A percentile compares a stretch with the other conserved stretches of the same genome.
Conservation (phyloP, 352 stramenopile genomes). For the Phytophthora foliorum region DNA sequence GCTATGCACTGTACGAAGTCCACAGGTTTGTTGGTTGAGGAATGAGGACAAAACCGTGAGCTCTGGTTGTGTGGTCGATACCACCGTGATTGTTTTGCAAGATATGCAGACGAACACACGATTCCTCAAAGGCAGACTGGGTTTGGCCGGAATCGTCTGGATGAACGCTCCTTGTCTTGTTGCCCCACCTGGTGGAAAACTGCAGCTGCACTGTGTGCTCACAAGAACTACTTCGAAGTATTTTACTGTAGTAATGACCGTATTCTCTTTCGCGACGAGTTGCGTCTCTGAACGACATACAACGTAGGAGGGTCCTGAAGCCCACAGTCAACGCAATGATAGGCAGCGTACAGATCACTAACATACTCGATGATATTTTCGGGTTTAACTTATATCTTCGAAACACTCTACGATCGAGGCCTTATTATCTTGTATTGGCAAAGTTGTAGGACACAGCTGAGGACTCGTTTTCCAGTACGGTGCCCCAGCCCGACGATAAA, state of each 20-base stretch:
- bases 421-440: constrained; percentile 32
- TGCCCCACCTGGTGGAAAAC: constrained; percentile 21
- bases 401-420: constrained; percentile 22
- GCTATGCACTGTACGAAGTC: background rate
- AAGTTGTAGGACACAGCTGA: constrained; percentile 27
- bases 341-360: constrained; percentile 10
- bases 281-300: background rate
- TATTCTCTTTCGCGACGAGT: background rate
- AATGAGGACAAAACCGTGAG: constrained; percentile 3
- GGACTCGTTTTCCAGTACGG: constrained; percentile 24
- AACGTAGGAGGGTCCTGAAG: background rate
- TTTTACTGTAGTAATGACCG: too few species aligned
- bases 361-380: background rate
- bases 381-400: background rate
- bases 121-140: constrained; percentile 37
- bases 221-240: too few species aligned
- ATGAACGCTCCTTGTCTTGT: background rate
- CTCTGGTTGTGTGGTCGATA: constrained; percentile 9
- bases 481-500: constrained; percentile 20
- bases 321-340: background rate
- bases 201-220: background rate
- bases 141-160: constrained; percentile 14
- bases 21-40: background rate
- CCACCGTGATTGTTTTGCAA: constrained; percentile 24
- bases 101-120: constrained; percentile 35